Percentiles rank a stretch among this genome's conserved stretches.
Evolutionary conservation across 257 asterid genomes (phyloP).

Genomic region (Solanum clarkiae): DNA sequence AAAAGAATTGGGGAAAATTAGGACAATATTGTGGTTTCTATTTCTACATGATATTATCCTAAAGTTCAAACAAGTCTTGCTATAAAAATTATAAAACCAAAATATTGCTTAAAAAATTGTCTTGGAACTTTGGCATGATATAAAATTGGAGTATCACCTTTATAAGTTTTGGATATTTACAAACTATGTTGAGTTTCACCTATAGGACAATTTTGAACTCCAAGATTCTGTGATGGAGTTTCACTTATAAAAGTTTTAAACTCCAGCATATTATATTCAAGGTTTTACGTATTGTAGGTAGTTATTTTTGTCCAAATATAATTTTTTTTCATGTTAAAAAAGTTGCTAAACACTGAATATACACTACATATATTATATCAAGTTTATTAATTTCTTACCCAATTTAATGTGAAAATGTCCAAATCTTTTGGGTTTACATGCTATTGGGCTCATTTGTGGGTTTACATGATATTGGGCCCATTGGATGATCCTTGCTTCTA

Average conservation of each 20-base stretch:
- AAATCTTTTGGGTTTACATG: not conserved
- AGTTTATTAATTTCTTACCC: not conserved
- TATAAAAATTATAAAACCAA: not conserved
- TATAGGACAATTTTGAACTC: not conserved
- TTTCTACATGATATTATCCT: not conserved
- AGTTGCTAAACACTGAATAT: not conserved
- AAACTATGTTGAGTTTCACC: not conserved
- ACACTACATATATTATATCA: no score
- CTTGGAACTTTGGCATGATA: not conserved
- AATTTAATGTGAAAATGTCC: not conserved
- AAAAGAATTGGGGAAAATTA: no score
- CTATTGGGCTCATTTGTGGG: not conserved
- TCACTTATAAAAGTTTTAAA: not conserved
- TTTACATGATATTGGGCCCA: not conserved
- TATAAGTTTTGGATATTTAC: not conserved
- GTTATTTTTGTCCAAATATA: not conserved
- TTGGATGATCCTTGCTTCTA: not conserved
- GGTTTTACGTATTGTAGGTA: not conserved
- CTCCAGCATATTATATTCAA: not conserved
- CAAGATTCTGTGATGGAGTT: not conserved
- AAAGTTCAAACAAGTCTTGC: not conserved
- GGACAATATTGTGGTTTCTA: not conserved
- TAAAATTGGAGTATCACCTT: not conserved
- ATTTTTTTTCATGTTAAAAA: not conserved
- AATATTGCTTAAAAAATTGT: not conserved